These are phyloP conservation scores for Encephalitozoon hellem DNA, from an alignment of 371 early-diverging fungal species.

Conservation along the genomic window DNA sequence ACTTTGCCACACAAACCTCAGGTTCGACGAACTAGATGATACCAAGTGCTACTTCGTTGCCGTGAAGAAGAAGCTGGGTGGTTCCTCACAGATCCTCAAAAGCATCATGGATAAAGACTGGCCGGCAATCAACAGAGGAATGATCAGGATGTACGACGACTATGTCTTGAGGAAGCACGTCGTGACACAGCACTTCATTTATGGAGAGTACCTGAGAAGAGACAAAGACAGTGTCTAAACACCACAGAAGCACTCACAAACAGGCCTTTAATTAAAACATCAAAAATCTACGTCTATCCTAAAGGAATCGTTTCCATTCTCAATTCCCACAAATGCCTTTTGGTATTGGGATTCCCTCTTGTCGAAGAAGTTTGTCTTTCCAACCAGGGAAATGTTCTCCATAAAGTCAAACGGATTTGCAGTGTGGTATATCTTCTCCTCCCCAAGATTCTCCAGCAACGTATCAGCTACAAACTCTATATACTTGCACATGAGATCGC, in stretches of 20 bases:
- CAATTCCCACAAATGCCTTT: slow-evolving; percentile 66
- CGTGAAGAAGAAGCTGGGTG: slow-evolving; percentile 9
- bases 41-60: slow-evolving; percentile 63
- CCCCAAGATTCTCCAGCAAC: slow-evolving; percentile 79
- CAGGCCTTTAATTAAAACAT: slow-evolving; percentile 13
- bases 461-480: slow-evolving; percentile 98
- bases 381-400: slow-evolving; percentile 88
- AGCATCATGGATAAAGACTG: slow-evolving; percentile 61
- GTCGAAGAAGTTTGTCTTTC: slow-evolving; percentile 99
- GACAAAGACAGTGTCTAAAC: background rate
- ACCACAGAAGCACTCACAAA: background rate
- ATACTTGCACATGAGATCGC: slow-evolving; percentile 85
- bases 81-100: background rate
- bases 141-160: slow-evolving; percentile 84
- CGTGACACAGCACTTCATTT: slow-evolving; percentile 94
- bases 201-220: slow-evolving; percentile 65
- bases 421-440: slow-evolving; percentile 73
- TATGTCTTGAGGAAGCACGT: slow-evolving; percentile 87
- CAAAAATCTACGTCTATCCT: slow-evolving; percentile 57
- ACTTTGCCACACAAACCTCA: slow-evolving; percentile 58
- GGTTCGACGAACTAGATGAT: slow-evolving; percentile 2
- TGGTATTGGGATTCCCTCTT: slow-evolving; percentile 96
- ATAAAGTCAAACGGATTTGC: slow-evolving; percentile 98
- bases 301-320: slow-evolving; percentile 40
- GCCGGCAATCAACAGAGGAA: slow-evolving; percentile 81